phyloP scores from a whole-genome alignment of 2,329 filamentous ascomycete species.

The Hymenoscyphus scutula region DNA sequence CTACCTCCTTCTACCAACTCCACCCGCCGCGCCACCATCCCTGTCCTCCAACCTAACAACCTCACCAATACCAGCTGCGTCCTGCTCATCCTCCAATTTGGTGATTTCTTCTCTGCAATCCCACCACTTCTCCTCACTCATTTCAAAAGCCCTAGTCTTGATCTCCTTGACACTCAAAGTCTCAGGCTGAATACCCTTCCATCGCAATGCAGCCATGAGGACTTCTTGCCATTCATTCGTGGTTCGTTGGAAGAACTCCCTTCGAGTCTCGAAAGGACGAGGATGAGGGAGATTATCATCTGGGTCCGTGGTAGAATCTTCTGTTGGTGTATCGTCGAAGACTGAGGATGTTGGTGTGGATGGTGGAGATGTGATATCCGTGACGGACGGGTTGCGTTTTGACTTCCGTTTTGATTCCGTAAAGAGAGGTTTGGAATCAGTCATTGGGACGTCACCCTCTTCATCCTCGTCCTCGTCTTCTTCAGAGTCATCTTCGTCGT shows the following conservation, averaged over 20 bases:
- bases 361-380: conserved; percentile 41
- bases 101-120: conserved; percentile 93
- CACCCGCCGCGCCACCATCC: conserved; percentile 49
- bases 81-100: conserved; percentile 90
- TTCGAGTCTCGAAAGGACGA: conserved; percentile 71
- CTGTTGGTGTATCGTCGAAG: conserved; percentile 51
- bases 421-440: conserved; percentile 35
- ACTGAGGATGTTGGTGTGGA: conserved; percentile 48
- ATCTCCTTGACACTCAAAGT: conserved; percentile 82
- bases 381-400: conserved; percentile 48
- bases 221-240: conserved; percentile 88
- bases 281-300: conserved; percentile 38
- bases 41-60: conserved; percentile 83
- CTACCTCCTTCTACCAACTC: conserved; percentile 32
- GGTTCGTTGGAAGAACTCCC: conserved; percentile 89
- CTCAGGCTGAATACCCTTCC: conserved; percentile 65
- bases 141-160: conserved; percentile 83
- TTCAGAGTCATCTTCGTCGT: conserved; percentile 46
- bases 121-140: conserved; percentile 98
- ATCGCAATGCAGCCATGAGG: conserved; percentile 71
- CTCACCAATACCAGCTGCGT: conserved; percentile 81
- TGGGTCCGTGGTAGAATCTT: conserved; percentile 17
- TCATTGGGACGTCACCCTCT: conserved; percentile 44
- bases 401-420: conserved; percentile 49
- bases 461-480: conserved; percentile 47